A percentile compares a stretch with the other conserved stretches of the same genome.
phyloP scores from a whole-genome alignment of 2,329 filamentous ascomycete genomes.

The Apiospora hydei region DNA sequence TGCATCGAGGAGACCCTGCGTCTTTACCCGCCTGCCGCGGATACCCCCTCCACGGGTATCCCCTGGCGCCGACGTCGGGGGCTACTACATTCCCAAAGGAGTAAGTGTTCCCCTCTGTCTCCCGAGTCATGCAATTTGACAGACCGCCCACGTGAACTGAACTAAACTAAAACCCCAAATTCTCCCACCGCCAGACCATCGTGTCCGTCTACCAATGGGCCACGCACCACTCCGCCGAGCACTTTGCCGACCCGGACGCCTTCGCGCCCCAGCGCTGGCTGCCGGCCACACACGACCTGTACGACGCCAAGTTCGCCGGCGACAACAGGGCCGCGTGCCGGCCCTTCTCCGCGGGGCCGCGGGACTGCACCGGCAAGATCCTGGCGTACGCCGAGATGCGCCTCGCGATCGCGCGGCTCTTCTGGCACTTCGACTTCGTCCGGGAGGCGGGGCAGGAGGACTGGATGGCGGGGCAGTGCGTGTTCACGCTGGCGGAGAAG shows the following conservation, averaged over 20 bases:
- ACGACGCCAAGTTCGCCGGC: constrained; percentile 26
- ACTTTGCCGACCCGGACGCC: constrained; percentile 52
- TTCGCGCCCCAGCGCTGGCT: constrained; percentile 33
- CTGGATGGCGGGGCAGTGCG: constrained; percentile 22
- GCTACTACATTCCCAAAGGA: constrained; percentile 17
- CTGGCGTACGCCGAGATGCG: constrained; percentile 46
- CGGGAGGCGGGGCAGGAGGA: constrained; percentile 34
- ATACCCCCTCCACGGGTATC: constrained; percentile 18
- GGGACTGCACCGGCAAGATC: constrained; percentile 35
- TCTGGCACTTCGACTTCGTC: constrained; percentile 45
- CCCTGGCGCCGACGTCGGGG: constrained; percentile 13
- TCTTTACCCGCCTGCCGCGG: constrained; percentile 18
- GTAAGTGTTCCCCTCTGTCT: background rate
- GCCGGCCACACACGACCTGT: constrained; percentile 27
- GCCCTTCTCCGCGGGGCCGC: constrained; percentile 32
- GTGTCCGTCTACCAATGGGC: constrained; percentile 54
- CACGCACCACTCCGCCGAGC: constrained; percentile 46
- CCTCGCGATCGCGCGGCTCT: constrained; percentile 42
- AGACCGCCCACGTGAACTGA: background rate
- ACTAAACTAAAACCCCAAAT: background rate
- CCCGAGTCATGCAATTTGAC: background rate
- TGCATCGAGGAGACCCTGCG: constrained; percentile 25
- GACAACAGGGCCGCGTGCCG: constrained; percentile 31
- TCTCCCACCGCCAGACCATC: constrained; percentile 41
- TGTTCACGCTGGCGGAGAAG: constrained; percentile 22